These are phyloP conservation scores for Pythium plurisporium DNA, from an alignment of 352 stramenopile species.

Conservation along the genomic window DNA sequence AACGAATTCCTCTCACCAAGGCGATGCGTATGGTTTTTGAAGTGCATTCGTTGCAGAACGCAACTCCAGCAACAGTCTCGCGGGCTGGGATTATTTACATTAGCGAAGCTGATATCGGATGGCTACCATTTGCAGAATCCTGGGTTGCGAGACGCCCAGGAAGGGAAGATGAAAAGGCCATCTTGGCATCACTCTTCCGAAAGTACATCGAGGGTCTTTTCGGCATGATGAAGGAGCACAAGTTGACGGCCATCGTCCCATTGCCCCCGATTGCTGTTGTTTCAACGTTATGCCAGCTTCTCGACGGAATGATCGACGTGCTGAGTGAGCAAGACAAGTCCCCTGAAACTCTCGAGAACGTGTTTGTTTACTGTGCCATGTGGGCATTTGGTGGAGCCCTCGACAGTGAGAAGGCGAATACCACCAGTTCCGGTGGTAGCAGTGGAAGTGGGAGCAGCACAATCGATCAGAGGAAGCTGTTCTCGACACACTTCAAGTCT, in stretches of 20 bases:
- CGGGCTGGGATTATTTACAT: conserved; percentile 96
- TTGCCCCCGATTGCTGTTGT: conserved; percentile 64
- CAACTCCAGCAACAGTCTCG: conserved; percentile 95
- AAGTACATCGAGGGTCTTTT: conserved; percentile 92
- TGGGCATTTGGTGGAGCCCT: conserved; percentile 96
- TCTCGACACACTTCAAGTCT: conserved; percentile 53
- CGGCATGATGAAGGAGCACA: conserved; percentile 62
- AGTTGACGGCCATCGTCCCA: conserved; percentile 51
- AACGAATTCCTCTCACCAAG: conserved; percentile 94
- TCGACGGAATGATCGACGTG: conserved; percentile 88
- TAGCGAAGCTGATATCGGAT: conserved; percentile 91
- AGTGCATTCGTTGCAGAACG: conserved; percentile 95
- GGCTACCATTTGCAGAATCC: conserved; percentile 92
- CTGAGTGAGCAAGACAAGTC: conserved; percentile 82
- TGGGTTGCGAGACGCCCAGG: conserved; percentile 62
- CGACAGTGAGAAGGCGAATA: conserved; percentile 69
- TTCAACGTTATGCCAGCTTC: conserved; percentile 89
- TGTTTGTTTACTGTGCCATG: conserved; percentile 93
- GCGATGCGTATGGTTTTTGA: conserved; percentile 97
- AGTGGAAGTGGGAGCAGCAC: conserved; percentile 2
- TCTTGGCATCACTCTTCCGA: conserved; percentile 88
- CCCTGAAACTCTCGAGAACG: conserved; percentile 89
- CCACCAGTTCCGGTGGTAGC: background rate
- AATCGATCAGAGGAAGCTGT: conserved; percentile 45
- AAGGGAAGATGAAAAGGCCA: conserved; percentile 75